Evolutionary conservation across 257 asterid genomes (phyloP).

Genomic region (Plantago ovata): DNA sequence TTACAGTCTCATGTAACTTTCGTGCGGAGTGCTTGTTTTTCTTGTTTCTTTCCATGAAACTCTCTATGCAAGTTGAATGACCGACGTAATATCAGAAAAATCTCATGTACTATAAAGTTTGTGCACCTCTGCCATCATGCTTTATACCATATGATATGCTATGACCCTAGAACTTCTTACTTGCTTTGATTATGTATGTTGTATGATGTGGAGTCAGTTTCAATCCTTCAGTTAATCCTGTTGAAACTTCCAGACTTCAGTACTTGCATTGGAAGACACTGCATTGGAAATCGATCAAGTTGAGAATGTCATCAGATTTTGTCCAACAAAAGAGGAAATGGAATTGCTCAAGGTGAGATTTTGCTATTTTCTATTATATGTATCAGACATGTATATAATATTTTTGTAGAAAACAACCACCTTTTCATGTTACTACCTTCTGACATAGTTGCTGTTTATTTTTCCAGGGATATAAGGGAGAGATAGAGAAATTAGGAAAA

Average conservation of each 20-base stretch:
- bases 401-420: constrained; percentile 1
- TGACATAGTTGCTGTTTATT: constrained; percentile 20
- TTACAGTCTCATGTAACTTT: background rate
- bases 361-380: background rate
- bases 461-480: constrained; percentile 87
- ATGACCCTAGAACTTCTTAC: no score
- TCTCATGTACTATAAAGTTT: no score
- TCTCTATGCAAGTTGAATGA: no score
- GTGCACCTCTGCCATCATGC: no score
- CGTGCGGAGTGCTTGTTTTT: background rate
- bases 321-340: constrained; percentile 98
- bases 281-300: constrained; percentile 95
- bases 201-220: background rate
- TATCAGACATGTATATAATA: constrained; percentile 20
- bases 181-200: no score
- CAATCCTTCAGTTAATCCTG: constrained; percentile 21
- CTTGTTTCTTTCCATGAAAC: background rate
- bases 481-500: constrained; percentile 73
- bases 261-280: constrained; percentile 85
- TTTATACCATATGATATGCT: no score
- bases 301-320: constrained; percentile 86
- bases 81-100: no score
- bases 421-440: constrained; percentile 4
- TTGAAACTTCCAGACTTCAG: constrained; percentile 55
- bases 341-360: constrained; percentile 72